phyloP scores from a whole-genome alignment of 768 basidiomycete species.

The Leccinum fibrillosum region DNA sequence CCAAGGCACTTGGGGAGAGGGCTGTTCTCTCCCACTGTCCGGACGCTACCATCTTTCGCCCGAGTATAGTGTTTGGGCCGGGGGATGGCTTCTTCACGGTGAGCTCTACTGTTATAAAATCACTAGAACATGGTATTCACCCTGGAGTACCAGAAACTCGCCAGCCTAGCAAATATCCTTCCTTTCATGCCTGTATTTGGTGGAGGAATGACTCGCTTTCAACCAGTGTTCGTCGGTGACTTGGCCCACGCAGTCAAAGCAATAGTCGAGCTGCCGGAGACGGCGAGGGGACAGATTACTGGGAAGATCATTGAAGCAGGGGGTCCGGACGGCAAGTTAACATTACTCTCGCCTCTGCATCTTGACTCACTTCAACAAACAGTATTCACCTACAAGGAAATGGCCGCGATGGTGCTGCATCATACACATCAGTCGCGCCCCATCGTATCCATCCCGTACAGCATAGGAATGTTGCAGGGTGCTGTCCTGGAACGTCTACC shows the following conservation, averaged over 20 bases:
- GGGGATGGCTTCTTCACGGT: slow-evolving; percentile 77
- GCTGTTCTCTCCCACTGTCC: slow-evolving; percentile 46
- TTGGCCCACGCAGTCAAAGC: slow-evolving; percentile 61
- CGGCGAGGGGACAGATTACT: slow-evolving; percentile 29
- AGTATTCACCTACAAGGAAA: slow-evolving; percentile 67
- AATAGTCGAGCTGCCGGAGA: slow-evolving; percentile 41
- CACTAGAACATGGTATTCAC: not conserved
- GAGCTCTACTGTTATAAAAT: slow-evolving; percentile 15
- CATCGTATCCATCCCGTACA: slow-evolving; percentile 63
- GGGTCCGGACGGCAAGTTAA: slow-evolving; percentile 47
- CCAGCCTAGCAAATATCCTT: slow-evolving; percentile 52
- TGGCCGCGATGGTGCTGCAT: slow-evolving; percentile 61
- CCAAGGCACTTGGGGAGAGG: slow-evolving; percentile 61
- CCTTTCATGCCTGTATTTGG: slow-evolving; percentile 78
- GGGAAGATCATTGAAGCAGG: slow-evolving; percentile 48
- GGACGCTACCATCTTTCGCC: slow-evolving; percentile 61
- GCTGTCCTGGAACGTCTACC: slow-evolving; percentile 62
- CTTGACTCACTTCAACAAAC: slow-evolving; percentile 25
- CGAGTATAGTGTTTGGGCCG: slow-evolving; percentile 73
- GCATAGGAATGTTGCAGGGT: slow-evolving; percentile 62
- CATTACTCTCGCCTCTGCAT: slow-evolving; percentile 29
- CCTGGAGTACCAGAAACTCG: slow-evolving; percentile 49
- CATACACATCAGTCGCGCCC: slow-evolving; percentile 52
- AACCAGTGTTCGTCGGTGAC: slow-evolving; percentile 73
- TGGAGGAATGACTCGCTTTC: slow-evolving; percentile 63